Conservation (phyloP, 352 stramenopile species). For the Detonula confervacea region DNA sequence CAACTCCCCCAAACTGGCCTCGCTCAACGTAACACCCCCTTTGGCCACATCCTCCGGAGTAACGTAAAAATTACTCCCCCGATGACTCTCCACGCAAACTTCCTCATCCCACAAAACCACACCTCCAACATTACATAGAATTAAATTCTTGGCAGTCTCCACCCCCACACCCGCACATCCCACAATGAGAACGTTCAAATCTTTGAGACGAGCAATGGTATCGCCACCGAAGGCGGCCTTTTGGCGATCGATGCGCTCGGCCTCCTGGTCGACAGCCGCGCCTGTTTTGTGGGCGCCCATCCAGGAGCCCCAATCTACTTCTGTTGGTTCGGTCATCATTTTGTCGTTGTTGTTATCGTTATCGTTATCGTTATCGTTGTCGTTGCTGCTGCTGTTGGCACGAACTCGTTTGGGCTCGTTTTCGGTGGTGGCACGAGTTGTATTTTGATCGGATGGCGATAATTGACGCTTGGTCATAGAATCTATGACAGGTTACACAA, state of each 20-base stretch:
- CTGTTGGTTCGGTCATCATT: conserved; percentile 1
- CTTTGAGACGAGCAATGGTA: conserved; percentile 64
- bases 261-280: conserved; percentile 51
- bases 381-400: neutral
- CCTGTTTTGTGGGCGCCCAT: conserved; percentile 61
- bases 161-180: conserved; percentile 88
- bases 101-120: conserved; percentile 48
- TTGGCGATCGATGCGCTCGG: conserved; percentile 69
- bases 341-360: conserved; percentile 4
- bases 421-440: conserved; percentile 13
- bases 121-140: conserved; percentile 64
- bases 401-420: conserved; percentile 23
- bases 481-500: too few relatives aligned
- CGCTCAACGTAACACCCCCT: conserved; percentile 31
- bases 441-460: conserved; percentile 5
- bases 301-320: conserved; percentile 55
- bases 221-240: conserved; percentile 63
- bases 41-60: conserved; percentile 34
- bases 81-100: conserved; percentile 43
- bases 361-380: neutral
- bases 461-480: conserved; percentile 14
- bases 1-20: conserved; percentile 55
- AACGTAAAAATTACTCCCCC: conserved; percentile 68
- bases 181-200: conserved; percentile 70
- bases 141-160: conserved; percentile 85